phyloP scores from a whole-genome alignment of 2,329 filamentous ascomycete genomes.

The Pseudogymnoascus sp. region DNA sequence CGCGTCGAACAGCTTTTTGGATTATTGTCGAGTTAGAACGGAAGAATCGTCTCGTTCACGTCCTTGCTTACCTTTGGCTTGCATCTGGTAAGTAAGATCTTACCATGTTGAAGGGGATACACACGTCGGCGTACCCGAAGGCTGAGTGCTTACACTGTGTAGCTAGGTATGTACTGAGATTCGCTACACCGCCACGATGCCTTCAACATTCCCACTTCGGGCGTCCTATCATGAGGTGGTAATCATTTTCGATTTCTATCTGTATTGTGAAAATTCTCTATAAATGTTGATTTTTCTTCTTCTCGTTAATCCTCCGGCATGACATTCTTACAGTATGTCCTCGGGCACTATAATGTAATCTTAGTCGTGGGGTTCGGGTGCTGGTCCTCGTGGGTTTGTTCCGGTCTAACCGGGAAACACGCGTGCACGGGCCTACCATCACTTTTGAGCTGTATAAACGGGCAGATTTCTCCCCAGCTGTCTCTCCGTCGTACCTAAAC shows the following conservation, averaged over 20 bases:
- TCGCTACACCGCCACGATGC: neutral
- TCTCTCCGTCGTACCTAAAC: neutral
- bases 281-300: neutral
- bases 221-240: neutral
- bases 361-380: too few species aligned
- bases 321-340: too few species aligned
- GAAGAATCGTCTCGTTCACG: neutral
- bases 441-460: neutral
- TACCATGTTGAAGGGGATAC: neutral
- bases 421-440: neutral
- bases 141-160: neutral
- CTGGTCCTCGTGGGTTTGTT: too few species aligned
- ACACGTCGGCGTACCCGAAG: neutral
- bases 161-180: neutral
- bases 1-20: neutral
- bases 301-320: neutral
- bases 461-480: neutral
- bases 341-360: too few species aligned
- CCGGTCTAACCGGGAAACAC: too few species aligned
- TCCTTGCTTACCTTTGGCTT: neutral
- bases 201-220: neutral
- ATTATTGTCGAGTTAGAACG: neutral
- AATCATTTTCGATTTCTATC: neutral
- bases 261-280: neutral
- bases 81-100: neutral